Evolutionary conservation across 495 filamentous ascomycete species (phyloP).

Genomic region (Penicillium paradoxum): DNA sequence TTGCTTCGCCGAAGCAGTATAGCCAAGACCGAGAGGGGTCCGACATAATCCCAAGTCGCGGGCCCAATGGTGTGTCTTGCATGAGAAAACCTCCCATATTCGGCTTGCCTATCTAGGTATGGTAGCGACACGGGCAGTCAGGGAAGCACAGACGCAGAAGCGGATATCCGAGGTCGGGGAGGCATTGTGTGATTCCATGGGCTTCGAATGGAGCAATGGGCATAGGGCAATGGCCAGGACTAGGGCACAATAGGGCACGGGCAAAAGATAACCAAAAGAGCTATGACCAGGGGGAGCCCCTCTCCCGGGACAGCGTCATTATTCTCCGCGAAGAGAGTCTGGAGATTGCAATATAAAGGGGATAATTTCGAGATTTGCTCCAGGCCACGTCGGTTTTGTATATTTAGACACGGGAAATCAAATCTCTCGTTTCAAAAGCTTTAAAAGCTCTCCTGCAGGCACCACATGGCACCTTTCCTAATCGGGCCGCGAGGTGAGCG

Average conservation of each 20-base stretch:
- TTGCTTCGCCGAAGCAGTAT: not conserved
- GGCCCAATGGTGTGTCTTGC: not conserved
- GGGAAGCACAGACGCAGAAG: conserved; percentile 1
- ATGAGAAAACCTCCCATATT: not conserved
- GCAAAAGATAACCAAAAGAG: too few relatives aligned
- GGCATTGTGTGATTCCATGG: not conserved
- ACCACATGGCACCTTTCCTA: conserved; percentile 4
- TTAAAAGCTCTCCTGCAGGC: conserved; percentile 16
- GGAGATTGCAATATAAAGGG: not conserved
- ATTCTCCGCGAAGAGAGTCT: too few relatives aligned
- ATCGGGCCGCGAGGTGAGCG: not conserved
- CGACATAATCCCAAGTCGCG: too few relatives aligned
- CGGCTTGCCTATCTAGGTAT: not conserved
- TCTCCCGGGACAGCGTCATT: not conserved
- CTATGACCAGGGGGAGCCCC: not conserved
- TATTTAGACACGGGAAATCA: not conserved
- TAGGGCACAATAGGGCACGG: too few relatives aligned
- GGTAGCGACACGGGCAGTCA: not conserved
- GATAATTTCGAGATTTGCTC: too few relatives aligned
- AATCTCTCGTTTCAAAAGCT: conserved; percentile 6
- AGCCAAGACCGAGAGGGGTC: conserved; percentile 4
- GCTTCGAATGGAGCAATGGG: not conserved
- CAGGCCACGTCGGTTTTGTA: not conserved
- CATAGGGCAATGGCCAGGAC: too few relatives aligned
- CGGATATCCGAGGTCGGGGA: too few relatives aligned